Percentiles rank a stretch among this genome's conserved stretches.
Evolutionary conservation across 1,139 yeast species (phyloP).

Genomic region (Magnusiomyces magnusii): DNA sequence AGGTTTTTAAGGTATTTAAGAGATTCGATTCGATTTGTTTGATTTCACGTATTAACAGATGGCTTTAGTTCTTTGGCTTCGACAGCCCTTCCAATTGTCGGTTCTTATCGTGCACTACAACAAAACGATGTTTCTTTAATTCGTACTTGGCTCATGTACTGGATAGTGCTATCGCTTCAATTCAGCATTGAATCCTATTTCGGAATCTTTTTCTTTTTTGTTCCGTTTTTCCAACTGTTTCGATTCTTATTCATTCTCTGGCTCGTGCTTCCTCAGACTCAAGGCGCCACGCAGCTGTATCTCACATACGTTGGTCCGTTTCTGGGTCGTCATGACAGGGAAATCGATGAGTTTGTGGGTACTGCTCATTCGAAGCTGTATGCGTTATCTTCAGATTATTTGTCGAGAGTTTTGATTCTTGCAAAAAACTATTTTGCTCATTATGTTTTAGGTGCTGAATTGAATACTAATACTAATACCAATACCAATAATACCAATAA

Average conservation of each 20-base stretch:
- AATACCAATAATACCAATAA: neutral
- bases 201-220: conserved; percentile 35
- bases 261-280: conserved; percentile 46
- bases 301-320: conserved; percentile 31
- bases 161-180: conserved; percentile 46
- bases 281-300: conserved; percentile 35
- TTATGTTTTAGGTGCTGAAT: neutral
- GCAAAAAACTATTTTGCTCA: conserved; percentile 12
- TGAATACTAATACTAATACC: too few species aligned
- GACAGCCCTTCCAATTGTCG: conserved; percentile 49
- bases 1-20: conserved; percentile 18
- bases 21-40: neutral
- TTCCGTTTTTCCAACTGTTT: conserved; percentile 45
- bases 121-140: conserved; percentile 40
- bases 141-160: conserved; percentile 56
- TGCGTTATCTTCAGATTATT: conserved; percentile 23
- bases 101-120: conserved; percentile 49
- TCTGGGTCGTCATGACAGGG: conserved; percentile 28
- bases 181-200: conserved; percentile 40
- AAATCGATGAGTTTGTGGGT: conserved; percentile 25
- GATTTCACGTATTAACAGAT: neutral
- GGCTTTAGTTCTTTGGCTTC: conserved; percentile 32
- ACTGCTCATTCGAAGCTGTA: conserved; percentile 21
- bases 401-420: conserved; percentile 8
- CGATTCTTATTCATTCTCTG: conserved; percentile 40